phyloP scores from a whole-genome alignment of 148 eudicot genomes.

The Linanthus parryae region DNA sequence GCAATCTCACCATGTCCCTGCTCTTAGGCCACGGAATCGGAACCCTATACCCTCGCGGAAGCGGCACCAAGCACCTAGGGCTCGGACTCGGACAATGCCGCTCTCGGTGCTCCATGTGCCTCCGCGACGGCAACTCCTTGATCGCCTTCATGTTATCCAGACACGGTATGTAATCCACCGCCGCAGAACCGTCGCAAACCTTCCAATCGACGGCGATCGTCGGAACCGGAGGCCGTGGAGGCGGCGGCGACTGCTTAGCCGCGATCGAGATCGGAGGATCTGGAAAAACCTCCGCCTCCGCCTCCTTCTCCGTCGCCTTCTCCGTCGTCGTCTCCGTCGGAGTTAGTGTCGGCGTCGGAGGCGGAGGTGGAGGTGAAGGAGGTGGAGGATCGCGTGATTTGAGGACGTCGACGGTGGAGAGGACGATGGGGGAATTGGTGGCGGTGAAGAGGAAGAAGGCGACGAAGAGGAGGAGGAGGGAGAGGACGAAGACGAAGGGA shows the following conservation, averaged over 20 bases:
- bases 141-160: conserved; percentile 71
- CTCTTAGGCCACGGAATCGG: conserved; percentile 92
- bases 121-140: conserved; percentile 49
- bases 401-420: too few relatives aligned
- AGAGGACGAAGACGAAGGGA: conserved; percentile 59
- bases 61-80: conserved; percentile 49
- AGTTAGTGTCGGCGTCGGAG: background rate
- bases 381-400: conserved; percentile 6
- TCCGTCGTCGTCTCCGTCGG: background rate
- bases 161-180: conserved; percentile 89
- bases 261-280: too few relatives aligned
- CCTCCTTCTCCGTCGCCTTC: background rate
- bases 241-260: too few relatives aligned
- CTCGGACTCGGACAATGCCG: conserved; percentile 64
- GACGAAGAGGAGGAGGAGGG: conserved; percentile 40
- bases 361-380: conserved; percentile 2
- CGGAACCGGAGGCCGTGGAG: too few relatives aligned
- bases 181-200: conserved; percentile 36
- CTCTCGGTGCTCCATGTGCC: conserved; percentile 88
- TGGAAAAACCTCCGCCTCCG: conserved; percentile 3
- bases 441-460: conserved; percentile 44
- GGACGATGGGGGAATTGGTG: conserved; percentile 33
- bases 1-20: conserved; percentile 97
- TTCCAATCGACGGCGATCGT: too few relatives aligned
- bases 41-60: conserved; percentile 66